Evolutionary conservation across 2,329 filamentous ascomycete genomes (phyloP), one percentile per base, ranked within the genome.

Genomic region (Colletotrichum theobromicola): DNA sequence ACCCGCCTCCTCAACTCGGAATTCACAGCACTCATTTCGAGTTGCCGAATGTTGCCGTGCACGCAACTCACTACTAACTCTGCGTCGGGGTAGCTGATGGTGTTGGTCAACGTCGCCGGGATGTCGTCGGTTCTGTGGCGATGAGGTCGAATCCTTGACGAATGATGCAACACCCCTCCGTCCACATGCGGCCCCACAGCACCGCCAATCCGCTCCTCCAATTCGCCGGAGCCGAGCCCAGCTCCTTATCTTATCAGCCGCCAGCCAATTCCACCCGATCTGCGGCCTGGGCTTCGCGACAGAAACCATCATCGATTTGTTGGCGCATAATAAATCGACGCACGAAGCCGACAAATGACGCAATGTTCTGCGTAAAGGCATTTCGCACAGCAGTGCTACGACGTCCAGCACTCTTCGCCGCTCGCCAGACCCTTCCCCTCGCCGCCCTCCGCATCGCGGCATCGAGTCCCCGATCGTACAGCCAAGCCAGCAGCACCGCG

Each of bases 1-100:
- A 98, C 96, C 81, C 97, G 91, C 74, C 91, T 88, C 69, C 95
- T 92, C 32, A 98, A 88, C 75, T 90, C 85, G 4, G 87, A 84
- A 77, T 90, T 93, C 0, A 84, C 79, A 24, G 65, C 15, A 21
- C 57, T 71, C 60, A 76, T 77, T 13, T 37, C 10, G 34, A 37
- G 4, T 32, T 37, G 4, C n/a, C 57, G 18, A 12, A 10, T 34
- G 3, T 0, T 10, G 21, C 18, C 28, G n/a, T 21, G 53, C 1
- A 16, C 16, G 13, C 7, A 57, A 32, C n/a, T 21, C 28, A 21
- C 18, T 21, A 15, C 5, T 7, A n/a, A n/a, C 10, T 60, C 28
- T 12, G 12, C 7, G 7, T 1, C 5, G 18, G 7, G 2, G 16
- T 24, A 12, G 28, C 55, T 28, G n/a, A 60, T 34, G 6, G 57